Percentiles rank a stretch among this genome's conserved stretches.
Evolutionary conservation across 2,329 filamentous ascomycete species (phyloP).

Genomic region (Cryoendolithus antarcticus): DNA sequence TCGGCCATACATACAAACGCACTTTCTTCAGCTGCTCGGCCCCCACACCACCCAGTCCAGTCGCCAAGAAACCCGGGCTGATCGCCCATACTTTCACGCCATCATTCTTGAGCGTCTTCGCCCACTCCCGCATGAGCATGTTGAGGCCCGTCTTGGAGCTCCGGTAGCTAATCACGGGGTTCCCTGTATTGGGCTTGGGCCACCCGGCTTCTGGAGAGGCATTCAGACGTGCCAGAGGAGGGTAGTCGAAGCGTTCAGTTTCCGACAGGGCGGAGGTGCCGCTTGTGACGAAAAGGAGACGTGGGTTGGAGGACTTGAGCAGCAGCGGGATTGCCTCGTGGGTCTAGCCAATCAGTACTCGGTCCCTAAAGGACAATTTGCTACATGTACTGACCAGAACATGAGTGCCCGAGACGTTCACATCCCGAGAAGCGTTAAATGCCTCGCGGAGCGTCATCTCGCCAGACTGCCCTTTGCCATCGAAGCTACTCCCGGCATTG

Average conservation of each 20-base stretch:
- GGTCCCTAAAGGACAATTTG: too few species aligned
- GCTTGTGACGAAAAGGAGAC: slow-evolving; percentile 28
- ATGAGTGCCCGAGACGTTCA: slow-evolving; percentile 28
- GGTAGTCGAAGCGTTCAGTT: slow-evolving; percentile 18
- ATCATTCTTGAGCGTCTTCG: slow-evolving; percentile 27
- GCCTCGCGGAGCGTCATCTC: slow-evolving; percentile 23
- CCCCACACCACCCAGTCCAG: slow-evolving; percentile 26
- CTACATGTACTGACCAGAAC: slow-evolving; percentile 13
- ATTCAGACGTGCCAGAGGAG: slow-evolving; percentile 14
- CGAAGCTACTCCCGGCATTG: slow-evolving; percentile 42
- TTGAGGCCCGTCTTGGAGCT: slow-evolving; percentile 35
- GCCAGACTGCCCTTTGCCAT: slow-evolving; percentile 22
- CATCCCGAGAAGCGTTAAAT: slow-evolving; percentile 25
- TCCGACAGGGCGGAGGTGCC: slow-evolving; percentile 31
- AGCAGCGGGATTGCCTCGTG: slow-evolving; percentile 25
- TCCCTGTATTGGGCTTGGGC: slow-evolving; percentile 28
- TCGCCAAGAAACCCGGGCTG: slow-evolving; percentile 36
- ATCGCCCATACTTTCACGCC: slow-evolving; percentile 38
- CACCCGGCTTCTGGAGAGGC: slow-evolving; percentile 29
- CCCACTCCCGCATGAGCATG: slow-evolving; percentile 40
- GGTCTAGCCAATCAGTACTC: slow-evolving; percentile 10
- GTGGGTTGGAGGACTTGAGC: slow-evolving; percentile 22
- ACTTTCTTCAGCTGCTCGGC: slow-evolving; percentile 20
- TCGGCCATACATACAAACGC: neutral
- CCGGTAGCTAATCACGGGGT: slow-evolving; percentile 26